Evolutionary conservation across 495 filamentous ascomycete species (phyloP).

Genomic region (Penicillium bialowiezense): DNA sequence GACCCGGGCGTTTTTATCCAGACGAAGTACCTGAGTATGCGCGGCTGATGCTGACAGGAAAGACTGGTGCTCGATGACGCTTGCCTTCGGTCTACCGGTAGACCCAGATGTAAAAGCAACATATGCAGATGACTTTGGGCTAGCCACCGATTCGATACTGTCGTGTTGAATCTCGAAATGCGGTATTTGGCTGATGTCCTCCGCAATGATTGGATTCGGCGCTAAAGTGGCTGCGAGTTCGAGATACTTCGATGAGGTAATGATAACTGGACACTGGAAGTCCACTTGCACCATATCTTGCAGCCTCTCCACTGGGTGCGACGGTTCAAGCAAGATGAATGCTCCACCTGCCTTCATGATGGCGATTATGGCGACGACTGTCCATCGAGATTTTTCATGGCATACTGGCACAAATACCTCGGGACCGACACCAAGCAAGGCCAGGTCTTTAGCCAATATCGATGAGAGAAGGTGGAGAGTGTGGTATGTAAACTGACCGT

Average conservation of each 20-base stretch:
- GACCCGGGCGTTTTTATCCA: slow-evolving; percentile 8
- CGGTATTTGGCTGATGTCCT: not conserved
- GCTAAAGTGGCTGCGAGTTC: not conserved
- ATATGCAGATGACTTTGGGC: slow-evolving; percentile 3
- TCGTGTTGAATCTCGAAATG: not conserved
- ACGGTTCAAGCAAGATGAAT: not conserved
- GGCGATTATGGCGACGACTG: slow-evolving; percentile 36
- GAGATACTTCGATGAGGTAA: too few relatives aligned
- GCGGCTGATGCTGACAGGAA: not conserved
- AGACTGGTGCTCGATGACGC: slow-evolving; percentile 42
- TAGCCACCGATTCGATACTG: not conserved
- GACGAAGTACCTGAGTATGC: too few relatives aligned
- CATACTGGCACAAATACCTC: slow-evolving; percentile 39
- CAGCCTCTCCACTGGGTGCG: slow-evolving; percentile 5
- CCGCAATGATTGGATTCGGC: not conserved
- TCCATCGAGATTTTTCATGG: slow-evolving; percentile 45
- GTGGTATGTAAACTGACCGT: slow-evolving; percentile 45
- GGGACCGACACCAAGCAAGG: slow-evolving; percentile 24
- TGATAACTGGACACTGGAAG: not conserved
- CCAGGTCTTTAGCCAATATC: slow-evolving; percentile 24
- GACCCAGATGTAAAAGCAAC: slow-evolving; percentile 50
- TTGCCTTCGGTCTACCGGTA: slow-evolving; percentile 67
- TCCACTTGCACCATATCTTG: not conserved
- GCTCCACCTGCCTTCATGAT: slow-evolving; percentile 35
- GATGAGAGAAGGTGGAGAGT: slow-evolving; percentile 11